Conservation (phyloP, 169 alveolate genomes). For the Plasmodium sp. region DNA sequence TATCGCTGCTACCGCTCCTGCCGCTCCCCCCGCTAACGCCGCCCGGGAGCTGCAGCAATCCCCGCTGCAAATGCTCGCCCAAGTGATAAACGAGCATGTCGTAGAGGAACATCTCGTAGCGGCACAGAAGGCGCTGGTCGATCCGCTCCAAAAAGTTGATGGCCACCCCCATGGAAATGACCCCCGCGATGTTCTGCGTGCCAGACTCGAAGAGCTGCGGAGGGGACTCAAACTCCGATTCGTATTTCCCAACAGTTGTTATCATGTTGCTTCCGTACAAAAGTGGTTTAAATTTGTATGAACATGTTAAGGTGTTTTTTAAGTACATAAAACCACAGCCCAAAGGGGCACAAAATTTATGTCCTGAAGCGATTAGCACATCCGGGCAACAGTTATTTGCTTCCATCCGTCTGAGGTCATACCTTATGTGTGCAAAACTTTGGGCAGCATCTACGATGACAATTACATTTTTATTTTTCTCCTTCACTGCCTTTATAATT, state of each 20-base stretch:
- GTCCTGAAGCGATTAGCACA: constrained; percentile 82
- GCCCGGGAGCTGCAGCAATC: background rate
- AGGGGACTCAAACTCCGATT: constrained; percentile 33
- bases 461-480: constrained; percentile 58
- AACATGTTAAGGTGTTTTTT: constrained; percentile 12
- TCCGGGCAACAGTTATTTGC: constrained; percentile 72
- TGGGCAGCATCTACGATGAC: constrained; percentile 83
- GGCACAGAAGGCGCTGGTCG: background rate
- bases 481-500: constrained; percentile 67
- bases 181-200: constrained; percentile 48
- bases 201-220: constrained; percentile 57
- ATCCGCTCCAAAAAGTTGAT: constrained; percentile 15
- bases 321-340: constrained; percentile 83
- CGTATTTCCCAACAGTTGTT: constrained; percentile 35
- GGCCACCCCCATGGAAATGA: constrained; percentile 52
- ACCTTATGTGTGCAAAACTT: constrained; percentile 76
- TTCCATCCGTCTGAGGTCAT: constrained; percentile 69
- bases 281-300: constrained; percentile 41
- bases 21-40: background rate
- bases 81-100: constrained; percentile 28
- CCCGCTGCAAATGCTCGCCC: background rate
- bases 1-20: background rate
- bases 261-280: constrained; percentile 65
- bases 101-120: constrained; percentile 62
- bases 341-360: constrained; percentile 83